phyloP scores from a whole-genome alignment of 495 filamentous ascomycete genomes.

The Copromyces sp. region DNA sequence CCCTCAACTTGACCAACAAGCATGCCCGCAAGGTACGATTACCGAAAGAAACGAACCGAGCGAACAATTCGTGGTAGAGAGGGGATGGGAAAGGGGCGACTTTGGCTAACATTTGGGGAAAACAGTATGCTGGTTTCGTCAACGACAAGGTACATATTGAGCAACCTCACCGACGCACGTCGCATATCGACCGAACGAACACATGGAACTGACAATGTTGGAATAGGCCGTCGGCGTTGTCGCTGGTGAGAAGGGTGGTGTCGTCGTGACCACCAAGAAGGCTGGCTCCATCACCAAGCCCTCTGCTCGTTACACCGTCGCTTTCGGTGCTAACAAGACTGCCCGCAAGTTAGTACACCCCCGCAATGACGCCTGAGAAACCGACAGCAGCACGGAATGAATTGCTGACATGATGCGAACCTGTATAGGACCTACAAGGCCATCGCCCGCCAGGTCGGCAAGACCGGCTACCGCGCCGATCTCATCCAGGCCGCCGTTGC shows the following conservation, averaged over 20 bases:
- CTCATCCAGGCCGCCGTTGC: constrained; percentile 78
- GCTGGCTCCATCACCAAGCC: constrained; percentile 58
- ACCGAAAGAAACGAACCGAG: not conserved
- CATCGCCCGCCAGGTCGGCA: constrained; percentile 69
- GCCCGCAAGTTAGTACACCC: constrained; percentile 64
- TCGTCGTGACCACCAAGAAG: constrained; percentile 79
- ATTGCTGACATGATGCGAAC: constrained; percentile 17
- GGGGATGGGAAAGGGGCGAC: not conserved
- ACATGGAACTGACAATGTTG: constrained; percentile 10
- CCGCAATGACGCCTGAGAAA: not conserved
- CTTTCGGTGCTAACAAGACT: constrained; percentile 56
- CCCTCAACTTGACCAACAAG: constrained; percentile 81
- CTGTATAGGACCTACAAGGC: constrained; percentile 69
- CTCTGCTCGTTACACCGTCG: constrained; percentile 49
- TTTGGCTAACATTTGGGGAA: constrained; percentile 21
- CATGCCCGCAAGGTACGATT: constrained; percentile 75
- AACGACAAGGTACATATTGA: constrained; percentile 71
- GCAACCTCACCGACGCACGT: constrained; percentile 1
- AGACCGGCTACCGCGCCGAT: constrained; percentile 76
- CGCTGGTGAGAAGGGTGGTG: constrained; percentile 54
- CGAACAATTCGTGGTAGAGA: not conserved
- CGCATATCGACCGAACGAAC: constrained; percentile 5
- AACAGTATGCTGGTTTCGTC: constrained; percentile 76
- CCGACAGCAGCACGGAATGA: not conserved
- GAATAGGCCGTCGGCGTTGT: constrained; percentile 69